Conservation (phyloP, 2,329 filamentous ascomycete species). For the Aspergillus sergii region DNA sequence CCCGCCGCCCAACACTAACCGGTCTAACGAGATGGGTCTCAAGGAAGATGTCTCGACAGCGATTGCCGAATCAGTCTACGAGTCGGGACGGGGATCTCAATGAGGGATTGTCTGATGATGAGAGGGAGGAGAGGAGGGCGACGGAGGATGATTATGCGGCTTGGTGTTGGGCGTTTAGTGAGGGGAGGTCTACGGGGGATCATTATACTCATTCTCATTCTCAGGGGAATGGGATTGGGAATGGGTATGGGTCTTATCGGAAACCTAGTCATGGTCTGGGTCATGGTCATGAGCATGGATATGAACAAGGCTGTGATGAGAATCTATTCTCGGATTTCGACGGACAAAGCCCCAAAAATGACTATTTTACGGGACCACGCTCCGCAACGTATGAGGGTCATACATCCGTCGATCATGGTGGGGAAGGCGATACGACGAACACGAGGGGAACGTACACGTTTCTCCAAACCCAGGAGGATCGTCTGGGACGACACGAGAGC, state of each 20-base stretch:
- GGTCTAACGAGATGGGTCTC: conserved; percentile 6
- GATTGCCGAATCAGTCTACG: no score
- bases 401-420: no score
- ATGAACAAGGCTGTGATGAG: no score
- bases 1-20: not conserved
- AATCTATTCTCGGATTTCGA: no score
- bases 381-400: no score
- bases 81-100: not conserved
- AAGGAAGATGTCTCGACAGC: conserved; percentile 4
- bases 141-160: conserved; percentile 14
- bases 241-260: no score
- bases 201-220: not conserved
- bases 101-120: not conserved
- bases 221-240: no score
- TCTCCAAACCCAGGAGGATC: not conserved
- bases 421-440: not conserved
- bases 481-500: not conserved
- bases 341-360: no score
- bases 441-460: not conserved
- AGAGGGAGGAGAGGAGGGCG: not conserved
- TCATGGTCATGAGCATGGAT: not conserved
- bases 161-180: conserved; percentile 18
- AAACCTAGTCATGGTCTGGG: not conserved
- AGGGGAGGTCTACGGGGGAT: not conserved
- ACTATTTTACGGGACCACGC: no score